Percentiles rank a stretch among this genome's conserved stretches.
phyloP scores from a whole-genome alignment of 768 basidiomycete species.

The Tylopilus vinaceipallidus region DNA sequence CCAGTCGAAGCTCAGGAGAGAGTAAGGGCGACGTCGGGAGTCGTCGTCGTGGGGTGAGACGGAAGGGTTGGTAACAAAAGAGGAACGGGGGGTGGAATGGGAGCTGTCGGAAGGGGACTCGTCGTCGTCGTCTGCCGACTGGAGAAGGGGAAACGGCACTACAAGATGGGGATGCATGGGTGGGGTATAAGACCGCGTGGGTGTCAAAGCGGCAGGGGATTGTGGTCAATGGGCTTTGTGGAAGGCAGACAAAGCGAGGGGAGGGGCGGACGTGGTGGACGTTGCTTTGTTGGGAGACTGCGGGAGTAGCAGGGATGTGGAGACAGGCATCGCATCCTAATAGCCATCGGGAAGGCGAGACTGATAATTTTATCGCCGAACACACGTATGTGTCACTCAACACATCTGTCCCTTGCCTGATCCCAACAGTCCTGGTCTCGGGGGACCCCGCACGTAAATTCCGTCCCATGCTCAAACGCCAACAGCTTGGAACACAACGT shows the following conservation, averaged over 20 bases:
- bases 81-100: conserved; percentile 22
- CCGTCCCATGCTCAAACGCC: too few relatives aligned
- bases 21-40: conserved; percentile 14
- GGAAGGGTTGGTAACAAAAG: conserved; percentile 7
- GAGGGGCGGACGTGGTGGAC: background rate
- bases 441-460: background rate
- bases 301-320: conserved; percentile 4
- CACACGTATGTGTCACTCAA: too few relatives aligned
- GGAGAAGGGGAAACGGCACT: conserved; percentile 14
- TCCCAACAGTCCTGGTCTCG: conserved; percentile 1
- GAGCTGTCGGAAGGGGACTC: conserved; percentile 8
- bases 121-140: conserved; percentile 14
- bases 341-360: conserved; percentile 13
- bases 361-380: conserved; percentile 16
- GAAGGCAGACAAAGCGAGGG: conserved; percentile 24
- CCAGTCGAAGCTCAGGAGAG: conserved; percentile 28
- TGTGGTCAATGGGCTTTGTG: conserved; percentile 28
- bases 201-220: conserved; percentile 28
- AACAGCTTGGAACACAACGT: background rate
- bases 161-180: conserved; percentile 20
- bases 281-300: conserved; percentile 8
- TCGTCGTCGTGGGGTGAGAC: background rate
- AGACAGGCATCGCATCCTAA: conserved; percentile 13
- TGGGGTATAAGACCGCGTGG: conserved; percentile 13
- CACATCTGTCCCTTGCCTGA: too few relatives aligned